Conservation (phyloP, 176 grass and related monocot genomes). For the Avena atlantica region DNA sequence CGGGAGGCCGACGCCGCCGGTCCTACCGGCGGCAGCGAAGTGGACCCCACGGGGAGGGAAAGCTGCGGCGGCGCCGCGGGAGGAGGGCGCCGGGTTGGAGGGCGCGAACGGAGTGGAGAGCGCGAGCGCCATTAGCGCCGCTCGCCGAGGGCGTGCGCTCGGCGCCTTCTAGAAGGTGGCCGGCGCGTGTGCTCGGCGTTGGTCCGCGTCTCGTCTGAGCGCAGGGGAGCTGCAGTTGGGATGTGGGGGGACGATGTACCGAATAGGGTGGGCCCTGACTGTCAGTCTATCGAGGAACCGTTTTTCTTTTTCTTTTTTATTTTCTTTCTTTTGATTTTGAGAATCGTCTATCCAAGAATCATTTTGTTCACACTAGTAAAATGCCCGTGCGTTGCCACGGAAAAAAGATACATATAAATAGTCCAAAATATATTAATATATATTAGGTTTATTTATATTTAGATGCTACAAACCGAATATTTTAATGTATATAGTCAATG, state of each 20-base stretch:
- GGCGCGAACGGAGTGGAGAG: slow-evolving; percentile 65
- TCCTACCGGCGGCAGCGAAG: slow-evolving; percentile 29
- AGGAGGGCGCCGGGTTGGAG: slow-evolving; percentile 43
- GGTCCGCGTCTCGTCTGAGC: slow-evolving; percentile 37
- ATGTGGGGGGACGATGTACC: slow-evolving; percentile 28
- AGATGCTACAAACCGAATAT: too few species aligned
- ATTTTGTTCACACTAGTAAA: too few species aligned
- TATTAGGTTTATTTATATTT: too few species aligned
- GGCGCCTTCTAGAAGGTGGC: slow-evolving; percentile 14
- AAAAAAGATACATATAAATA: too few species aligned
- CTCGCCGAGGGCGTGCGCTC: neutral
- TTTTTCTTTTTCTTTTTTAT: neutral
- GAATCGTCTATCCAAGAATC: too few species aligned
- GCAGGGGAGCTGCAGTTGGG: slow-evolving; percentile 20
- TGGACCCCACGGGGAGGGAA: slow-evolving; percentile 36
- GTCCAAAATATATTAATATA: too few species aligned
- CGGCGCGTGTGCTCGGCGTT: neutral
- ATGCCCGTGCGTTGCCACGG: too few species aligned
- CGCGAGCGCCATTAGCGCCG: slow-evolving; percentile 73
- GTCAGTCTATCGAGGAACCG: slow-evolving; percentile 6
- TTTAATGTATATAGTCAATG: too few species aligned
- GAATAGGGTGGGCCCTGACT: slow-evolving; percentile 1
- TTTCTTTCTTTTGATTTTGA: too few species aligned
- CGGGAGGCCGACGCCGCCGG: slow-evolving; percentile 40
- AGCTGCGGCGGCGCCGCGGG: slow-evolving; percentile 28